Conservation (phyloP, 1,284 basidiomycete species). For the Filobasidium uniguttulatum region DNA sequence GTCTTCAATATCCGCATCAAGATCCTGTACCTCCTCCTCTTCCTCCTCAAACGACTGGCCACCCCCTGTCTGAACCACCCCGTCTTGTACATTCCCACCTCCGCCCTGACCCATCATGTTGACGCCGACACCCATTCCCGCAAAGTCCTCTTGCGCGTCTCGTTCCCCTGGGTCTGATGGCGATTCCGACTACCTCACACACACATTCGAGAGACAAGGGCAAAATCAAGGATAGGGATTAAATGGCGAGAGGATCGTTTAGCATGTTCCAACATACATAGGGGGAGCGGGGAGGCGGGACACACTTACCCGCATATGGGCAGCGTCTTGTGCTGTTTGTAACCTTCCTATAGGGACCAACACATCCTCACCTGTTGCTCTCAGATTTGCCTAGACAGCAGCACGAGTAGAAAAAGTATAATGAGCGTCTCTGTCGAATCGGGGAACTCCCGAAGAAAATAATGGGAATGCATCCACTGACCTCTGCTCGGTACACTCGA, state of each 20-base stretch:
- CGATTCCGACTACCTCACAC: constrained; percentile 3
- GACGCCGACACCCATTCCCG: not conserved
- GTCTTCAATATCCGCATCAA: constrained; percentile 13
- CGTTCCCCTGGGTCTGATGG: constrained; percentile 2
- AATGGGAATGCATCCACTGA: not conserved
- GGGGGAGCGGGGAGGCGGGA: no score
- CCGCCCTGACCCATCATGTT: not conserved
- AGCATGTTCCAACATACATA: not conserved
- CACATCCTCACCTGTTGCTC: constrained; percentile 6
- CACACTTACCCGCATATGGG: not conserved
- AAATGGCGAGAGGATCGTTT: no score
- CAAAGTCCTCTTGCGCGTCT: constrained; percentile 6
- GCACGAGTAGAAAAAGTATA: no score
- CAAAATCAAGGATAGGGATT: not conserved
- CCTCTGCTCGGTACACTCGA: constrained; percentile 13
- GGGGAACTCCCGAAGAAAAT: not conserved
- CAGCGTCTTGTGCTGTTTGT: constrained; percentile 6
- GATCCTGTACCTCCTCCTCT: constrained; percentile 1
- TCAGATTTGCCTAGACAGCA: constrained; percentile 2
- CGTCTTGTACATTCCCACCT: constrained; percentile 1
- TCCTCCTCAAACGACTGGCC: not conserved
- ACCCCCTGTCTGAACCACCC: not conserved
- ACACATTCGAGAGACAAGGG: not conserved
- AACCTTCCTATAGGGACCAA: constrained; percentile 7
- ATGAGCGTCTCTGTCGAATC: not conserved